Percentiles rank a stretch among this genome's conserved stretches.
These are phyloP conservation scores for Vitis amurensis DNA, from an alignment of 164 flowering plant genomes.

Conservation along the genomic window DNA sequence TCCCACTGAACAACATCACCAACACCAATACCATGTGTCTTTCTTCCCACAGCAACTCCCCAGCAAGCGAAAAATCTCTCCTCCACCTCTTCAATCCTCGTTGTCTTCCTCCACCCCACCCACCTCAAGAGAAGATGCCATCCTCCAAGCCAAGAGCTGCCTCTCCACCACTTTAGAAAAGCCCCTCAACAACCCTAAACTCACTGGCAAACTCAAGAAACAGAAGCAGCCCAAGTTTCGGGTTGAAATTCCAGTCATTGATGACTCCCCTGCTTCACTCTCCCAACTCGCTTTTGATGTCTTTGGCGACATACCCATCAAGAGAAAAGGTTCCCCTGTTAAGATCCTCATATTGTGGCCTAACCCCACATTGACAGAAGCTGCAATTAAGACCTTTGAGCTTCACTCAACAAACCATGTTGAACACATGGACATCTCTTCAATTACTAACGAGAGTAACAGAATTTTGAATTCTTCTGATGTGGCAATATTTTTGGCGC, in stretches of 20 bases:
- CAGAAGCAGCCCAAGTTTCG: slow-evolving; percentile 65
- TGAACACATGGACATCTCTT: slow-evolving; percentile 39
- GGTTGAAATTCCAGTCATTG: slow-evolving; percentile 77
- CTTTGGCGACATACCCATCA: slow-evolving; percentile 52
- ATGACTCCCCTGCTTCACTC: slow-evolving; percentile 65
- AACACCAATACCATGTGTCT: slow-evolving; percentile 9
- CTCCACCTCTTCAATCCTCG: slow-evolving; percentile 22
- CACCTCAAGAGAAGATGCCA: slow-evolving; percentile 76
- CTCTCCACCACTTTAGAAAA: slow-evolving; percentile 62
- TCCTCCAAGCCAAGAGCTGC: slow-evolving; percentile 77
- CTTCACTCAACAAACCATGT: slow-evolving; percentile 24
- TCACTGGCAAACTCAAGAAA: slow-evolving; percentile 71
- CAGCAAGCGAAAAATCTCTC: slow-evolving; percentile 11
- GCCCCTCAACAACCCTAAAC: slow-evolving; percentile 74
- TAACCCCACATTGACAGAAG: slow-evolving; percentile 25
- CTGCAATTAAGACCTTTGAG: slow-evolving; percentile 39
- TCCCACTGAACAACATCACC: slow-evolving; percentile 11
- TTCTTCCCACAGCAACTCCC: slow-evolving; percentile 9
- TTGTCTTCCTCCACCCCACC: slow-evolving; percentile 57
- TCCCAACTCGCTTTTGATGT: slow-evolving; percentile 54
- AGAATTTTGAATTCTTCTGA: slow-evolving; percentile 52
- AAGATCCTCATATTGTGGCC: slow-evolving; percentile 66
- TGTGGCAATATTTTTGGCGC: slow-evolving; percentile 63
- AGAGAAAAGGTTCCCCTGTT: slow-evolving; percentile 47
- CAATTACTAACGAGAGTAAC: slow-evolving; percentile 21